Evolutionary conservation across 2,329 filamentous ascomycete genomes (phyloP).

Genomic region (Talaromyces marneffei): DNA sequence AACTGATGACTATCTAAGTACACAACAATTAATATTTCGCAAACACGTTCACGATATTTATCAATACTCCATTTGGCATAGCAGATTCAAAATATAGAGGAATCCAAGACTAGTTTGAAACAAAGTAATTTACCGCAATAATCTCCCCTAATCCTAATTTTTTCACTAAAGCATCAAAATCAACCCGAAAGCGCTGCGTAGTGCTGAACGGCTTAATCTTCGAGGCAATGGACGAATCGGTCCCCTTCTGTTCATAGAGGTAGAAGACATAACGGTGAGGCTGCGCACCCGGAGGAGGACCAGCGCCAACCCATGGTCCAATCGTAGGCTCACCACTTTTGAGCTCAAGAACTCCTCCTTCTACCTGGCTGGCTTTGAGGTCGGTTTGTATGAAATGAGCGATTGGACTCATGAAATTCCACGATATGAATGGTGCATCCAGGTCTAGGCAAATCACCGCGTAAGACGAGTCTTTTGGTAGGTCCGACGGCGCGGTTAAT

Average conservation of each 20-base stretch:
- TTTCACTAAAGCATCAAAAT: constrained; percentile 6
- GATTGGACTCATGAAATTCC: constrained; percentile 39
- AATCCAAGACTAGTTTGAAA: neutral
- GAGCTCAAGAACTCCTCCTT: neutral
- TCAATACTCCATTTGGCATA: neutral
- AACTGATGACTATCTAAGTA: no score
- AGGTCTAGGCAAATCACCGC: constrained; percentile 35
- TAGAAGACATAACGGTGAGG: constrained; percentile 12
- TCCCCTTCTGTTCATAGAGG: constrained; percentile 1
- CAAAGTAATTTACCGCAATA: neutral
- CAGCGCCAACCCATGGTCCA: constrained; percentile 1
- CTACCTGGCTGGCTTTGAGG: constrained; percentile 17
- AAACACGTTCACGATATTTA: neutral
- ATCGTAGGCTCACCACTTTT: neutral
- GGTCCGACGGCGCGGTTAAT: neutral
- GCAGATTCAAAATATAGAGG: neutral
- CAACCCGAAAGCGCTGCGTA: neutral
- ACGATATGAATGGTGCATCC: constrained; percentile 43
- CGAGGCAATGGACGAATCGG: neutral
- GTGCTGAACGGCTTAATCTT: neutral
- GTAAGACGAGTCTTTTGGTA: constrained; percentile 11
- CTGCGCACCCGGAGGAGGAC: constrained; percentile 4
- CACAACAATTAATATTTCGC: no score
- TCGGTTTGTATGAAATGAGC: constrained; percentile 46
- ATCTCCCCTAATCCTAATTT: neutral